Evolutionary conservation across 2,329 filamentous ascomycete genomes (phyloP).

Genomic region (Diplodia scrobiculata): DNA sequence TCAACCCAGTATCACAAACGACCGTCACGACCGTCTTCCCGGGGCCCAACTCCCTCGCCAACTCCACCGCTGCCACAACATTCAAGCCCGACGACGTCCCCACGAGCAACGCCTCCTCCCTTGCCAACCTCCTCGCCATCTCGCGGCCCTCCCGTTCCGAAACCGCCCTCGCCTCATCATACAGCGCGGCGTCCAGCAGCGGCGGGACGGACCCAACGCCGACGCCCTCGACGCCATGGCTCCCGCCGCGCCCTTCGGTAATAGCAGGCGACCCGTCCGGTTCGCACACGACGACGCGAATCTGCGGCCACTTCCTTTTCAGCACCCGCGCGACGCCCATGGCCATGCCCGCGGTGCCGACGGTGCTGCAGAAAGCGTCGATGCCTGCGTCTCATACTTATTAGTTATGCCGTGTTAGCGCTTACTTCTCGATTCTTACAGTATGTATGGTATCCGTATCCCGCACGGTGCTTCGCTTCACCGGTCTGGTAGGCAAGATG

Average conservation of each 20-base stretch:
- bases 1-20: neutral
- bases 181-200: neutral
- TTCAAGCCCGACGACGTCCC: neutral
- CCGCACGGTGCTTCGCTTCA: too few relatives aligned
- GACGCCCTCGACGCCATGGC: neutral
- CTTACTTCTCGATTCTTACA: too few relatives aligned
- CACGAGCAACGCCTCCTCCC: neutral
- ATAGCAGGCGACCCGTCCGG: neutral
- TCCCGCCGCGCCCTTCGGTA: neutral
- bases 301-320: neutral
- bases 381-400: too few relatives aligned
- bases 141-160: neutral
- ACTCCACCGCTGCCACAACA: neutral
- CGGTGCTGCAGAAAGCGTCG: too few relatives aligned
- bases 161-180: neutral
- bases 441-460: too few relatives aligned
- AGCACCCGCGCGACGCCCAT: neutral
- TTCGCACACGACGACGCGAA: neutral
- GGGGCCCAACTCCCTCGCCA: neutral
- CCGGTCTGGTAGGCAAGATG: too few relatives aligned
- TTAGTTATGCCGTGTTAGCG: too few relatives aligned
- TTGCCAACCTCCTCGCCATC: neutral
- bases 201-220: neutral
- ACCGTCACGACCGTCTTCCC: constrained; percentile 1
- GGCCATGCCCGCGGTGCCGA: too few relatives aligned